Conservation (phyloP, 1,139 yeast species). For the Meyerozyma sp. region DNA sequence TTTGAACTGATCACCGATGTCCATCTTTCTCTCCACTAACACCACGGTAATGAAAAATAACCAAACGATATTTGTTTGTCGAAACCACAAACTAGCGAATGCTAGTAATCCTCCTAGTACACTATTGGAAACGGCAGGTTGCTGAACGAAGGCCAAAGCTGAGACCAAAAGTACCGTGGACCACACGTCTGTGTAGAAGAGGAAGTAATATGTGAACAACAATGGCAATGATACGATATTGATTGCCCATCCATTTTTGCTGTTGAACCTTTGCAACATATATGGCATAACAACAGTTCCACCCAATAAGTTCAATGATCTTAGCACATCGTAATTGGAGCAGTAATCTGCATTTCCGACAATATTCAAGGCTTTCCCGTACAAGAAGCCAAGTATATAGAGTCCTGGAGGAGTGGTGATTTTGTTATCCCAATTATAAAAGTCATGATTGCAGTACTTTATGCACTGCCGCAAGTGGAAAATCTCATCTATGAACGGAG, state of each 20-base stretch:
- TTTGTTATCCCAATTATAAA: constrained; percentile 73
- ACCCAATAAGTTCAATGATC: constrained; percentile 62
- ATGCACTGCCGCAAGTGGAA: constrained; percentile 83
- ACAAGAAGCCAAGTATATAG: constrained; percentile 57
- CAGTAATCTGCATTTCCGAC: constrained; percentile 20
- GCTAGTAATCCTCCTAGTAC: constrained; percentile 41
- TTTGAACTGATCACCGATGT: constrained; percentile 7
- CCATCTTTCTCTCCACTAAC: constrained; percentile 45
- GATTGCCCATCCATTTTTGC: constrained; percentile 37
- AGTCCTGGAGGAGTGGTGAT: constrained; percentile 98
- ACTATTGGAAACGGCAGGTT: constrained; percentile 15
- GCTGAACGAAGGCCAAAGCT: constrained; percentile 33
- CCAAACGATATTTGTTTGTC: constrained; percentile 95
- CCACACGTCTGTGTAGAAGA: constrained; percentile 95
- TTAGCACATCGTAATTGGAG: constrained; percentile 36
- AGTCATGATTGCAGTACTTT: constrained; percentile 57
- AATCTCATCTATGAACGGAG: constrained; percentile 65
- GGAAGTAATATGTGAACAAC: constrained; percentile 61
- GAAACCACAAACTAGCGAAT: constrained; percentile 58
- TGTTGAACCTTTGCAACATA: constrained; percentile 19
- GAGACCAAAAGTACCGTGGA: constrained; percentile 61
- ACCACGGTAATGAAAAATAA: constrained; percentile 55
- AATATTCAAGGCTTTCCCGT: constrained; percentile 26
- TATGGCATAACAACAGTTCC: constrained; percentile 52
- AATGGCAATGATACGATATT: constrained; percentile 63